These are phyloP conservation scores for Citrus hindsii DNA, from an alignment of 345 rosid species.

Conservation along the genomic window DNA sequence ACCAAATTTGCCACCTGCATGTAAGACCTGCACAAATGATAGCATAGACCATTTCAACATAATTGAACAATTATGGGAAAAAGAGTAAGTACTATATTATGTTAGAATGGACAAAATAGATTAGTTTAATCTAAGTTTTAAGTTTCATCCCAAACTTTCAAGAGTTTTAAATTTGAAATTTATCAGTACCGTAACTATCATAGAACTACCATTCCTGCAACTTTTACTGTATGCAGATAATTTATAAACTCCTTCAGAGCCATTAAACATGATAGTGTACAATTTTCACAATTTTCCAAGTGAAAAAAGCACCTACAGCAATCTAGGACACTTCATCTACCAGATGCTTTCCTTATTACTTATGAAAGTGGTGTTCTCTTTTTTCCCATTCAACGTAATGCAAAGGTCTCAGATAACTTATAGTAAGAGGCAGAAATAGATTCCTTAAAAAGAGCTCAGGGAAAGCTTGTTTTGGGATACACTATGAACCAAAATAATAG, in stretches of 20 bases:
- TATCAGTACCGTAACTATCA: neutral
- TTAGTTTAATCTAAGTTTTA: neutral
- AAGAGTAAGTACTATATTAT: neutral
- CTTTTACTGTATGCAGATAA: neutral
- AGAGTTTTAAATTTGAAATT: neutral
- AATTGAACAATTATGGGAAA: neutral
- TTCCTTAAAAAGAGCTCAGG: neutral
- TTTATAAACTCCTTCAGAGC: neutral
- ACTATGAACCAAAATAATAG: neutral
- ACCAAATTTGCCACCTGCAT: slow-evolving; percentile 98
- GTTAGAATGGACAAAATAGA: neutral
- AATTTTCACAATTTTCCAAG: neutral
- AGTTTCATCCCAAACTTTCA: neutral
- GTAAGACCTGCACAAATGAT: slow-evolving; percentile 66
- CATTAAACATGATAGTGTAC: neutral
- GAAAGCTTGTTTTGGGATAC: neutral
- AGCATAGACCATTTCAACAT: neutral
- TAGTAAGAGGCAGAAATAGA: neutral
- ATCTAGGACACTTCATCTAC: neutral
- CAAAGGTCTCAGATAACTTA: neutral
- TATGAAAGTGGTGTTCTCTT: neutral
- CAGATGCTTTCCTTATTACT: neutral
- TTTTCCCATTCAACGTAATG: neutral
- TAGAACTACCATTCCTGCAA: neutral
- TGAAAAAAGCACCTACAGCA: no score